Percentiles rank a stretch among this genome's conserved stretches.
Conservation (phyloP, 352 stramenopile species). For the Phytophthora multivora region DNA sequence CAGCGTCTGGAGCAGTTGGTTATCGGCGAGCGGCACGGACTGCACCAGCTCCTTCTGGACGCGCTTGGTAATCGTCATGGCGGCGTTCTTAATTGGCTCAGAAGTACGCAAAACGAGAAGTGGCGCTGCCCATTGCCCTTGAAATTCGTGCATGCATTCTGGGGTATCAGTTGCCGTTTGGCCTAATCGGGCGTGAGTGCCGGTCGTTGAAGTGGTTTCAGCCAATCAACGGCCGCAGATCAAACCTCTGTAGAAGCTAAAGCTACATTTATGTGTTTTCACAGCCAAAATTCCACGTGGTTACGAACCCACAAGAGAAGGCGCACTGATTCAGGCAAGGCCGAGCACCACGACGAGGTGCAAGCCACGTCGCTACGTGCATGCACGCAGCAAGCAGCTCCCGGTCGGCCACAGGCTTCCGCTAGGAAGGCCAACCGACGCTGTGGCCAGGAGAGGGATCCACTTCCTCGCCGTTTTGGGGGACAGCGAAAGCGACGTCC, state of each 20-base stretch:
- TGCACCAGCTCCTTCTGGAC: slow-evolving; percentile 61
- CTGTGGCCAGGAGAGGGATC: not conserved
- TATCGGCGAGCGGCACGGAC: slow-evolving; percentile 37
- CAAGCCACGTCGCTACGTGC: slow-evolving; percentile 20
- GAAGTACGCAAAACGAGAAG: slow-evolving; percentile 27
- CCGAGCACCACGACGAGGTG: not conserved
- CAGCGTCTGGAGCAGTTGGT: slow-evolving; percentile 31
- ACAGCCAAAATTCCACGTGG: slow-evolving; percentile 11
- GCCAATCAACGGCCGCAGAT: not conserved
- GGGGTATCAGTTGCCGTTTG: slow-evolving; percentile 1
- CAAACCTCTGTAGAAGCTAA: not conserved
- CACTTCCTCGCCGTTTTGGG: not conserved
- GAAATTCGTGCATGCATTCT: slow-evolving; percentile 12
- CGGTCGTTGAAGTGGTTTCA: slow-evolving; percentile 1
- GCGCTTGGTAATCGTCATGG: slow-evolving; percentile 65
- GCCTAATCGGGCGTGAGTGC: slow-evolving; percentile 7
- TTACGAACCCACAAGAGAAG: slow-evolving; percentile 16
- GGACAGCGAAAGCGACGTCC: not conserved
- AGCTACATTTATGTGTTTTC: too few species aligned
- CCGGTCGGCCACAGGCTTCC: not conserved
- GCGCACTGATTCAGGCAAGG: not conserved
- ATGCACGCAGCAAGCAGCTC: not conserved
- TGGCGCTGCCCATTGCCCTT: not conserved
- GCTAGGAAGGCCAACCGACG: not conserved
- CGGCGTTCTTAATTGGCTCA: not conserved